A percentile compares a stretch with the other conserved stretches of the same genome.
Conservation (phyloP, 129 eudicot genomes). For the Gnaphalium uliginosum region DNA sequence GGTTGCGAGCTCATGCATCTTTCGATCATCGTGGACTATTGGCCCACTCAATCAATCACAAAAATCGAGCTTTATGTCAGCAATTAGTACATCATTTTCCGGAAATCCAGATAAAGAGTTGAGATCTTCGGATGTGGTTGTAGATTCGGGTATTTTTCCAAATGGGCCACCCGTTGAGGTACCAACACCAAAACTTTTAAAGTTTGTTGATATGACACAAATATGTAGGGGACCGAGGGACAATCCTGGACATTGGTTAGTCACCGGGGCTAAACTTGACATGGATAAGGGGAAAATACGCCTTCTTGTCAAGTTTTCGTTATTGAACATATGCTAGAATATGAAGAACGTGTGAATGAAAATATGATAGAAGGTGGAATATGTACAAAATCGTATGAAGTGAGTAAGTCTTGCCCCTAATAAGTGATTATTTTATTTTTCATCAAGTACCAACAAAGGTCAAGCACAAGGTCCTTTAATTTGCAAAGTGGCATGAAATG, state of each 20-base stretch:
- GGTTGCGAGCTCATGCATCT: slow-evolving; percentile 47
- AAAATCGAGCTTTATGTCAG: slow-evolving; percentile 49
- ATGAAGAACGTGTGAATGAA: slow-evolving; percentile 1
- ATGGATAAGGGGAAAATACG: slow-evolving; percentile 69
- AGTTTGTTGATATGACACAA: slow-evolving; percentile 73
- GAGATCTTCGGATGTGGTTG: slow-evolving; percentile 38
- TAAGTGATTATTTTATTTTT: slow-evolving; percentile 7
- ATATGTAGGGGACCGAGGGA: slow-evolving; percentile 70
- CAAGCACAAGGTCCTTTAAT: slow-evolving; percentile 5
- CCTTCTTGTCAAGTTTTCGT: slow-evolving; percentile 74
- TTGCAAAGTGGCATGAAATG: slow-evolving; percentile 2
- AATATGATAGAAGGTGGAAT: not conserved
- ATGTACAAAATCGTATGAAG: slow-evolving; percentile 11
- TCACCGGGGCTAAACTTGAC: slow-evolving; percentile 80
- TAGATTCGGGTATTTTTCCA: slow-evolving; percentile 82
- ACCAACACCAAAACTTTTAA: slow-evolving; percentile 60
- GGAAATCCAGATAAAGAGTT: slow-evolving; percentile 49
- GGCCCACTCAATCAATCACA: slow-evolving; percentile 44
- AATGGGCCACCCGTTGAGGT: slow-evolving; percentile 83
- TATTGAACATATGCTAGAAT: slow-evolving; percentile 48
- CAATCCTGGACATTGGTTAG: slow-evolving; percentile 93
- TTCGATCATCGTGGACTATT: slow-evolving; percentile 66
- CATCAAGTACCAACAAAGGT: slow-evolving; percentile 11
- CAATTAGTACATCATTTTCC: slow-evolving; percentile 48
- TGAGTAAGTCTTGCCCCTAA: slow-evolving; percentile 4